These are phyloP conservation scores for Zychaea mexicana DNA, from an alignment of 371 early-diverging fungal species.

Conservation along the genomic window DNA sequence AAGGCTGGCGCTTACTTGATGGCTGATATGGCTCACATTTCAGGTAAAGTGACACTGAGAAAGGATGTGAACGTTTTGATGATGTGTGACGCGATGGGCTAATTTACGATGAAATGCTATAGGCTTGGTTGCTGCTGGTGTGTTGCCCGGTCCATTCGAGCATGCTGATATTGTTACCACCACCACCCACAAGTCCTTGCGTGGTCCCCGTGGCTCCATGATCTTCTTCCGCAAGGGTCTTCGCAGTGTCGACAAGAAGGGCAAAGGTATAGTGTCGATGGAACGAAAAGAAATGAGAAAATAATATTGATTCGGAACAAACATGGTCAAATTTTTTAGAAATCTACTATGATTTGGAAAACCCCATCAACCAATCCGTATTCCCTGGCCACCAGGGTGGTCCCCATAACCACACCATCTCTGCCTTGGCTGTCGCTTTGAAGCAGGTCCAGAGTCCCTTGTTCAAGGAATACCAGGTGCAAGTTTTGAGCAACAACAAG, in stretches of 20 bases:
- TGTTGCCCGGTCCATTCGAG: conserved; percentile 91
- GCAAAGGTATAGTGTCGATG: conserved; percentile 50
- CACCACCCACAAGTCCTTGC: conserved; percentile 98
- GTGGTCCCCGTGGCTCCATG: conserved; percentile 99
- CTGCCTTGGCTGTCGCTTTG: conserved; percentile 96
- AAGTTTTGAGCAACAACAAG: conserved; percentile 89
- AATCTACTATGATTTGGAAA: conserved; percentile 88
- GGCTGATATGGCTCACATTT: conserved; percentile 99
- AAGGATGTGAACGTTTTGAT: conserved; percentile 40
- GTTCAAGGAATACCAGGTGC: conserved; percentile 90
- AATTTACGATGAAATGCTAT: conserved; percentile 6
- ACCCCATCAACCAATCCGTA: conserved; percentile 94
- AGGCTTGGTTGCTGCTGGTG: conserved; percentile 89
- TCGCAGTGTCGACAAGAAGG: conserved; percentile 82
- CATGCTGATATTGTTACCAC: conserved; percentile 99
- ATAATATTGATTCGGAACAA: neutral
- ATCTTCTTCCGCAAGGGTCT: conserved; percentile 98
- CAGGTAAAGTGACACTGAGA: too few relatives aligned
- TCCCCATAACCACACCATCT: conserved; percentile 99
- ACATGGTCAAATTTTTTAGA: conserved; percentile 32
- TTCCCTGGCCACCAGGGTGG: conserved; percentile 99
- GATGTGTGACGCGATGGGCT: neutral
- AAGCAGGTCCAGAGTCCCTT: conserved; percentile 85
- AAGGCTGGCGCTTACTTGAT: conserved; percentile 90
- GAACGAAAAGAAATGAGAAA: neutral